Percentiles rank a stretch among this genome's conserved stretches.
Evolutionary conservation across 805 yeast genomes (phyloP).

Genomic region (Debaryomyces tyrocola): DNA sequence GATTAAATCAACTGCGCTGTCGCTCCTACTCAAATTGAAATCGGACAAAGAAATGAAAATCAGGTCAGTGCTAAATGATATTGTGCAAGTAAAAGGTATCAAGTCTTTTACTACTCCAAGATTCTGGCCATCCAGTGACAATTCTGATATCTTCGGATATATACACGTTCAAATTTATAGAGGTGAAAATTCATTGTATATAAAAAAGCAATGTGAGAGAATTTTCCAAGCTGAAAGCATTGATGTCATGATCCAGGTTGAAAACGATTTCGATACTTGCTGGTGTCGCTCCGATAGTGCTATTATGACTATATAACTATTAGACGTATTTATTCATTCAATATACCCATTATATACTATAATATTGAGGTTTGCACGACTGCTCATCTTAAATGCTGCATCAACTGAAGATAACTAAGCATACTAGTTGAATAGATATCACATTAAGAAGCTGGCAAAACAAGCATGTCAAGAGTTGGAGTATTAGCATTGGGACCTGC

Average conservation of each 20-base stretch:
- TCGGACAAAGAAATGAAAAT: conserved; percentile 60
- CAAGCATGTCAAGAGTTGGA: conserved; percentile 89
- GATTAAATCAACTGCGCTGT: conserved; percentile 74
- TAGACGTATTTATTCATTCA: neutral
- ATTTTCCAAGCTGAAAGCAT: conserved; percentile 51
- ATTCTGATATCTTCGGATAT: conserved; percentile 51
- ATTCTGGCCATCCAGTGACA: conserved; percentile 71
- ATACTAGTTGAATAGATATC: neutral
- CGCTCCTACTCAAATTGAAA: conserved; percentile 63
- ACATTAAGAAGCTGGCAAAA: neutral
- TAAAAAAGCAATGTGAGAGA: conserved; percentile 60
- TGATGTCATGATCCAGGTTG: conserved; percentile 66
- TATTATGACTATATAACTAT: neutral
- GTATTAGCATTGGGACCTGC: conserved; percentile 95
- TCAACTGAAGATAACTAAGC: neutral
- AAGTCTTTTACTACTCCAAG: conserved; percentile 85
- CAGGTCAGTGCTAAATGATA: conserved; percentile 64
- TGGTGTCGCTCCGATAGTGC: conserved; percentile 53
- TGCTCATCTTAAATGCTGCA: neutral
- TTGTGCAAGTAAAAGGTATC: conserved; percentile 73
- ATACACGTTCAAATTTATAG: conserved; percentile 73
- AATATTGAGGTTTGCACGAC: neutral
- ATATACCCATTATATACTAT: neutral
- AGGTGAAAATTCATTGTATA: conserved; percentile 63
- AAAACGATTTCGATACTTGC: conserved; percentile 59